phyloP scores from a whole-genome alignment of 2,329 filamentous ascomycete genomes.

The Exophiala dermatitidis region DNA sequence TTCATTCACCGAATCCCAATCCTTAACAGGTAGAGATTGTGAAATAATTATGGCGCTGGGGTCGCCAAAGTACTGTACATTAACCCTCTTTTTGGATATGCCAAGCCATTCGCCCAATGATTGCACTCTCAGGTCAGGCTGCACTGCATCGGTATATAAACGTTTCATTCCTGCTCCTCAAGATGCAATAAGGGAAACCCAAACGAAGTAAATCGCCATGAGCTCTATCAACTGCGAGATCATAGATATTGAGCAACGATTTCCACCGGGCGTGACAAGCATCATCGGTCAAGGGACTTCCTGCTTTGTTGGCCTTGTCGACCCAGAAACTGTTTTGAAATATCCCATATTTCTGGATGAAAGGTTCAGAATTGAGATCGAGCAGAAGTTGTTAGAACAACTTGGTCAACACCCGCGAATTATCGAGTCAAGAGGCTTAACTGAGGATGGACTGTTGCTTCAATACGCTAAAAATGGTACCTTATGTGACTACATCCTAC shows the following conservation, averaged over 20 bases:
- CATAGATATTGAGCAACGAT: conserved; percentile 5
- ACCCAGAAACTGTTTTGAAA: conserved; percentile 7
- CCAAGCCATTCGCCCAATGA: no score
- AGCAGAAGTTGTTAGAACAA: conserved; percentile 7
- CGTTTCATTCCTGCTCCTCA: no score
- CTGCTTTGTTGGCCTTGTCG: conserved; percentile 8
- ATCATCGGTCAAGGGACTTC: conserved; percentile 8
- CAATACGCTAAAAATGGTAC: conserved; percentile 5
- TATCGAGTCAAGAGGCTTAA: conserved; percentile 1
- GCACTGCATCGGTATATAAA: no score
- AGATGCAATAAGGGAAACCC: no score
- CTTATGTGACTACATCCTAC: conserved; percentile 4
- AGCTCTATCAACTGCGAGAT: conserved; percentile 2
- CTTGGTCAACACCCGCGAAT: conserved; percentile 1
- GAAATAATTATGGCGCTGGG: no score
- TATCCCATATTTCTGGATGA: conserved; percentile 5
- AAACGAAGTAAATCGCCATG: conserved; percentile 6
- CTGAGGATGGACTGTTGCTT: conserved; percentile 3
- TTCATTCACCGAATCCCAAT: no score
- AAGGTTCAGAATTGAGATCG: conserved; percentile 3
- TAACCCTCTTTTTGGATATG: no score
- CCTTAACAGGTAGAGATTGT: no score
- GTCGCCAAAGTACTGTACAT: no score
- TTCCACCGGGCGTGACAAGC: conserved; percentile 5
- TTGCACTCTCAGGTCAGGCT: no score